Evolutionary conservation across 2,329 filamentous ascomycete species (phyloP).

Genomic region (Colletotrichum musae): DNA sequence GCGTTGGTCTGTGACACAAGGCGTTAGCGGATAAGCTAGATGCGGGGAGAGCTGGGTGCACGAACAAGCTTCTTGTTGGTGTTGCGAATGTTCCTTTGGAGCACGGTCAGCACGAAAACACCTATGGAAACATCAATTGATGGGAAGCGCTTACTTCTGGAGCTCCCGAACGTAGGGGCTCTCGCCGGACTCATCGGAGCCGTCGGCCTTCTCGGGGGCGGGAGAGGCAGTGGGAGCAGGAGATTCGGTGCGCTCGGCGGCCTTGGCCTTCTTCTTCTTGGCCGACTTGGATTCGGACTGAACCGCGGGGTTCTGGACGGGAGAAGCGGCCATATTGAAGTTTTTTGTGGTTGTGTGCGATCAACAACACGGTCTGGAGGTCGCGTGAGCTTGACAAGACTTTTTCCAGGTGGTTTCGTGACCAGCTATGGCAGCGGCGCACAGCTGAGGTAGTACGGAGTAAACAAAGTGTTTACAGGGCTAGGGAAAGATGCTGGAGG

Average conservation of each 20-base stretch:
- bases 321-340: conserved; percentile 73
- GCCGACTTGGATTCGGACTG: conserved; percentile 75
- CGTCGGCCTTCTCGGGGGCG: conserved; percentile 65
- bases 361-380: conserved; percentile 25
- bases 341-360: conserved; percentile 25
- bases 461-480: conserved; percentile 20
- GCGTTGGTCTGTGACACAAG: conserved; percentile 70
- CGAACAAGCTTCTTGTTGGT: conserved; percentile 94
- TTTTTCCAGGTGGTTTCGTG: conserved; percentile 36
- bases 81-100: conserved; percentile 85
- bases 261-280: conserved; percentile 77
- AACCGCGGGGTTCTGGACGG: conserved; percentile 73
- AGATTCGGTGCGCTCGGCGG: conserved; percentile 68
- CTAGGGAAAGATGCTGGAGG: conserved; percentile 22
- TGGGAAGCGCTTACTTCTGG: conserved; percentile 77
- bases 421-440: conserved; percentile 26
- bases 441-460: conserved; percentile 4
- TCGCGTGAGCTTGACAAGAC: conserved; percentile 33
- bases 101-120: conserved; percentile 23
- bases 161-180: conserved; percentile 89
- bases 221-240: conserved; percentile 66
- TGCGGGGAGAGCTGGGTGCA: conserved; percentile 41
- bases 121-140: conserved; percentile 19
- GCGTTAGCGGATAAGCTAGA: conserved; percentile 23
- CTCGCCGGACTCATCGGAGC: conserved; percentile 75